Evolutionary conservation across 139 green algal genomes (phyloP), one percentile per base, ranked within the genome.

Genomic region (Microglena sp.): DNA sequence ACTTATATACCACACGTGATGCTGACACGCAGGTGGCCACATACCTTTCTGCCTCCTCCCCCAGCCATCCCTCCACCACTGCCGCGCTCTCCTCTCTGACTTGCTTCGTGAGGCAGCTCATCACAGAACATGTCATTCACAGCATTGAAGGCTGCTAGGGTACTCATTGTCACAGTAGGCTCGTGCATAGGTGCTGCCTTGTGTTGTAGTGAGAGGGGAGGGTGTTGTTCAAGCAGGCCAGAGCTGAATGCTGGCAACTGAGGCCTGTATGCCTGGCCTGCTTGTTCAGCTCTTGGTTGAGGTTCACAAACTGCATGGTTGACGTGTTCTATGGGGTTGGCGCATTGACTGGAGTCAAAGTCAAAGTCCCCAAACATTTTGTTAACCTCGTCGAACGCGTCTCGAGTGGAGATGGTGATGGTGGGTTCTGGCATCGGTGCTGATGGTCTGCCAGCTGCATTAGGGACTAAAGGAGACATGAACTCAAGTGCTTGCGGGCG

Each of bases 71-170:
- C 24, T 18, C 4, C 24, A 57, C 43, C 24, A 30, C 60, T 58
- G 6, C 26, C 40, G 26, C 32, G 57, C 26, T 43, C 27, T 4
- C 35, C 8, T 7, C 36, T 58, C 4, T 15, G 32, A 4, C 7
- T 34, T 5, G 6, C 58, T 27, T 67, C 57, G 36, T 77, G 77
- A 21, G 63, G 27, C 44, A 76, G 65, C 29, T 73, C 69, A 5
- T 61, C 62, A 31, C 67, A 72, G 36, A 91, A 91, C 66, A 87
- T 77, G 8, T 67, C 57, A 57, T 90, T 90, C 1, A 91, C 53
- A 0, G 80, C 70, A 1, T 81, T 76, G 28, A 89, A 85, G 0
- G 85, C 85, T 2, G 71, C 79, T 0, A 66, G 64, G 0, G 85
- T 90, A 54, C 64, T 73, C 21, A 91, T 76, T 1, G 85, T 91